Evolutionary conservation across 2,329 filamentous ascomycete species (phyloP).

Genomic region (Sporothrix pallida): DNA sequence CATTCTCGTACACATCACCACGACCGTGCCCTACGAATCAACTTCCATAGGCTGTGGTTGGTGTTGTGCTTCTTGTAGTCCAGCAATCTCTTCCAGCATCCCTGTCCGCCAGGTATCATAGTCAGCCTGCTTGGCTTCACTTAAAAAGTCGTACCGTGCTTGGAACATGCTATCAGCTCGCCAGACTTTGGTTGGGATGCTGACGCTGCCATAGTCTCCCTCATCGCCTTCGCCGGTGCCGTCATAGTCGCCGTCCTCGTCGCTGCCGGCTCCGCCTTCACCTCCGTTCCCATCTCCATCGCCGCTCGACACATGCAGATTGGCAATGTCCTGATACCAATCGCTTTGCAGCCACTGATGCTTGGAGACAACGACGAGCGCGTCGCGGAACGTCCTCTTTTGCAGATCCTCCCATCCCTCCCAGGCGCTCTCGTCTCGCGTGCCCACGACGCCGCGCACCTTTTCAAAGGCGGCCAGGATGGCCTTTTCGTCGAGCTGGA

Average conservation of each 20-base stretch:
- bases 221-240: slow-evolving; percentile 42
- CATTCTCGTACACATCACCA: background rate
- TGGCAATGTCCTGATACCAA: slow-evolving; percentile 66
- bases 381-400: slow-evolving; percentile 64
- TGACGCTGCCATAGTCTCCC: slow-evolving; percentile 38
- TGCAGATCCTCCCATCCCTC: slow-evolving; percentile 58
- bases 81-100: slow-evolving; percentile 60
- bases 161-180: slow-evolving; percentile 75
- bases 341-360: slow-evolving; percentile 64
- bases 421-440: slow-evolving; percentile 53
- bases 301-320: slow-evolving; percentile 52
- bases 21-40: slow-evolving; percentile 28
- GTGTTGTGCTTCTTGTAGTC: slow-evolving; percentile 26
- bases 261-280: slow-evolving; percentile 46
- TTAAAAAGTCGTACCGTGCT: slow-evolving; percentile 73
- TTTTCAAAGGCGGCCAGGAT: slow-evolving; percentile 52
- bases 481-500: slow-evolving; percentile 54
- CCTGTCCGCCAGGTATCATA: slow-evolving; percentile 69
- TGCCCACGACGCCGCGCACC: slow-evolving; percentile 37
- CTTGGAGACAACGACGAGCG: slow-evolving; percentile 63
- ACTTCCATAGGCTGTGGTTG: slow-evolving; percentile 35
- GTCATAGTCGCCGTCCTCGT: slow-evolving; percentile 38
- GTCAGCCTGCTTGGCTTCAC: slow-evolving; percentile 64
- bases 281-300: slow-evolving; percentile 42
- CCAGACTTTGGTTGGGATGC: slow-evolving; percentile 50